These are phyloP conservation scores for Phytophthora pini DNA, from an alignment of 352 stramenopile genomes.

Conservation along the genomic window DNA sequence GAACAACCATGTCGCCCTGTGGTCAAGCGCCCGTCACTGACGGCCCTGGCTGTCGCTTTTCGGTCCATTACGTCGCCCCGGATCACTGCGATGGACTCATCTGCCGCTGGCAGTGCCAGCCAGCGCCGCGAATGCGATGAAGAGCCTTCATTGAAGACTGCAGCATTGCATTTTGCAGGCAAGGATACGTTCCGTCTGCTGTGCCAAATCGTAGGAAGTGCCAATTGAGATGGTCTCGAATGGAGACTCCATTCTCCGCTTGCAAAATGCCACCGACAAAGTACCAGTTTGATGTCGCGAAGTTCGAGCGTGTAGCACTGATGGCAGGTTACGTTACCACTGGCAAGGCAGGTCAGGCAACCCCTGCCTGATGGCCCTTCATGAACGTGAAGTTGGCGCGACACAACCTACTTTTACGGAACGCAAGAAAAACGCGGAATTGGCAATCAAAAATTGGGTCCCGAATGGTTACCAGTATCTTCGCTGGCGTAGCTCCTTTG, in stretches of 20 bases:
- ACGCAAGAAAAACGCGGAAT: neutral
- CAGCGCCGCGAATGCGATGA: neutral
- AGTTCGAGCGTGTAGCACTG: too few relatives aligned
- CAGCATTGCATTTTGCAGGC: neutral
- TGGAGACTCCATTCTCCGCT: neutral
- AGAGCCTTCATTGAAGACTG: too few relatives aligned
- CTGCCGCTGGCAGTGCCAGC: neutral
- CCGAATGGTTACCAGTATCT: too few relatives aligned
- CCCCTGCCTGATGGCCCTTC: neutral
- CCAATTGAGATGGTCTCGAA: constrained; percentile 2
- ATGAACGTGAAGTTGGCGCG: constrained; percentile 5
- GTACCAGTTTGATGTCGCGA: too few relatives aligned
- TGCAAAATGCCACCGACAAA: too few relatives aligned
- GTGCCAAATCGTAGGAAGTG: constrained; percentile 22
- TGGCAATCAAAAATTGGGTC: neutral
- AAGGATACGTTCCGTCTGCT: constrained; percentile 4
- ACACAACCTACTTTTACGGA: constrained; percentile 2
- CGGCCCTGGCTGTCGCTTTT: neutral
- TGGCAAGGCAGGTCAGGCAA: neutral
- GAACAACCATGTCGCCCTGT: constrained; percentile 4
- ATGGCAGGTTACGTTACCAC: too few relatives aligned
- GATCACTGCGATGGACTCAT: constrained; percentile 21
- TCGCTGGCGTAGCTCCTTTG: too few relatives aligned
- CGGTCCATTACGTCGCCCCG: neutral
- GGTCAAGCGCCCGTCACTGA: neutral